Evolutionary conservation across 768 basidiomycete species (phyloP).

Genomic region (Leccinum subtestaceum): DNA sequence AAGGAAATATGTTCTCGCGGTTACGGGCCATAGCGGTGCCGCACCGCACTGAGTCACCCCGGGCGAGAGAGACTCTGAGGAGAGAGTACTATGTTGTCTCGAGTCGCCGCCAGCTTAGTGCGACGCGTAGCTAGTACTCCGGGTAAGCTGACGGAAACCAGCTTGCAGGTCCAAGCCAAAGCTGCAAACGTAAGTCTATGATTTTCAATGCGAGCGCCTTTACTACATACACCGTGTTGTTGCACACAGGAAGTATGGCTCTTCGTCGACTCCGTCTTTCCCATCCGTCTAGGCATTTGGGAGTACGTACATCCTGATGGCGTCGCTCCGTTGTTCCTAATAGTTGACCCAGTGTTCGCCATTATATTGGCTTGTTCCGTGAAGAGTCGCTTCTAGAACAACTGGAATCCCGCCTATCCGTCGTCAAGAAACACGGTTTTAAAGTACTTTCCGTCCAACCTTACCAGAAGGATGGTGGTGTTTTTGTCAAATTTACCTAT

Average conservation of each 20-base stretch:
- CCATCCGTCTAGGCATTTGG: conserved; percentile 65
- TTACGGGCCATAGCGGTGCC: background rate
- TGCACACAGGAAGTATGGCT: conserved; percentile 53
- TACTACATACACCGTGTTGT: conserved; percentile 9
- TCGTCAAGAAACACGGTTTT: conserved; percentile 56
- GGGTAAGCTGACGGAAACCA: conserved; percentile 10
- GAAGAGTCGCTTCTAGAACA: conserved; percentile 53
- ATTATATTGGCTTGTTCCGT: conserved; percentile 59
- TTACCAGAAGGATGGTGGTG: conserved; percentile 78
- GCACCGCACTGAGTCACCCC: background rate
- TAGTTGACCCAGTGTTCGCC: conserved; percentile 51
- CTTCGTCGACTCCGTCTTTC: conserved; percentile 78
- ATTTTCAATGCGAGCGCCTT: conserved; percentile 9
- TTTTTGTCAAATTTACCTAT: conserved; percentile 76
- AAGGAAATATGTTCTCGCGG: conserved; percentile 15
- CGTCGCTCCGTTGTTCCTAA: conserved; percentile 1
- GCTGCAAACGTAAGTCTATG: conserved; percentile 18
- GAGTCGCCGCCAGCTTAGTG: conserved; percentile 6
- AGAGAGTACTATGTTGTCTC: conserved; percentile 17
- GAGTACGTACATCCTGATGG: conserved; percentile 50
- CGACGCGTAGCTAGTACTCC: background rate
- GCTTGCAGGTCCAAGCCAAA: background rate
- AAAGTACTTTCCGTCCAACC: conserved; percentile 61
- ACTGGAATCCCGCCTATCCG: conserved; percentile 48
- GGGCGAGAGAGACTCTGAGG: background rate